Conservation (phyloP, 305 asterid genomes). For the Fraxinus dipetala region DNA sequence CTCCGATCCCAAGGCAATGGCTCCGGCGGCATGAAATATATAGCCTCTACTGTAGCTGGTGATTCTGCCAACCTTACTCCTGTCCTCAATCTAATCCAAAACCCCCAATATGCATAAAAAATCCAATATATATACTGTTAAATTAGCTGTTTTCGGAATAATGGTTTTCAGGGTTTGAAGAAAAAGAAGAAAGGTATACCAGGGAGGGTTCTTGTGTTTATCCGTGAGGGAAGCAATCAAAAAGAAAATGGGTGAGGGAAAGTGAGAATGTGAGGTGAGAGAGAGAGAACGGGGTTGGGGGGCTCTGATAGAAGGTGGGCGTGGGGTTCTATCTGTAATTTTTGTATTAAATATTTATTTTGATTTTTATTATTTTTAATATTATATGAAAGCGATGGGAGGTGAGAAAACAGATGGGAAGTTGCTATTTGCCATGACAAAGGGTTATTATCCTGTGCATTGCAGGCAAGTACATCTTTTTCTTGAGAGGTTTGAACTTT, state of each 20-base stretch:
- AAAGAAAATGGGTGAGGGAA: constrained; percentile 26
- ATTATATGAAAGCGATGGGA: neutral
- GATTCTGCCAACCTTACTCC: constrained; percentile 16
- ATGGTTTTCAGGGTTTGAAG: neutral
- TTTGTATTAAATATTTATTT: neutral
- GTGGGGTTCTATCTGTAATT: neutral
- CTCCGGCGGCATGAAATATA: constrained; percentile 58
- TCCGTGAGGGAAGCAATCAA: constrained; percentile 14
- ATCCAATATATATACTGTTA: neutral
- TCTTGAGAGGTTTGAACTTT: neutral
- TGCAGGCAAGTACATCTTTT: neutral
- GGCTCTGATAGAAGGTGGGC: constrained; percentile 31
- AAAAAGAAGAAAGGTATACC: neutral
- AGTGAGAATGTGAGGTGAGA: constrained; percentile 36
- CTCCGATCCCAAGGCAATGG: constrained; percentile 67
- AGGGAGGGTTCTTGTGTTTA: neutral
- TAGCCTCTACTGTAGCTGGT: neutral
- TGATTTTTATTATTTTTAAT: neutral
- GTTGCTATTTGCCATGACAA: neutral
- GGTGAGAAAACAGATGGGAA: neutral
- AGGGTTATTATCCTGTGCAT: neutral
- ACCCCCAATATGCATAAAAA: neutral
- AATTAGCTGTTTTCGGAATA: neutral
- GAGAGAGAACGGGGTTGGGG: constrained; percentile 26
- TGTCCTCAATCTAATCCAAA: constrained; percentile 33